These are phyloP conservation scores for Thelephora aurantiotincta DNA, from an alignment of 768 basidiomycete genomes.

Conservation along the genomic window DNA sequence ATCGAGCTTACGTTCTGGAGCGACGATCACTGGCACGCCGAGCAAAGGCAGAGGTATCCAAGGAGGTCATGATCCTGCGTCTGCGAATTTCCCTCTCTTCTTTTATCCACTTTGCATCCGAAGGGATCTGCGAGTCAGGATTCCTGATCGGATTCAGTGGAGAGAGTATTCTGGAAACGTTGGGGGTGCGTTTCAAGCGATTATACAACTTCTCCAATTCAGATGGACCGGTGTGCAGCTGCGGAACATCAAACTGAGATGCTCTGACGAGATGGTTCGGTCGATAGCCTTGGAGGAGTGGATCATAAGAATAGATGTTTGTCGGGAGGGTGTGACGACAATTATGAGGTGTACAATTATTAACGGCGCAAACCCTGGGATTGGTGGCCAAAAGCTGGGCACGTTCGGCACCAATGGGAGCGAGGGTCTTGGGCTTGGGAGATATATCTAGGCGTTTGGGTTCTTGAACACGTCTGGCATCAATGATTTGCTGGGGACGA, in stretches of 20 bases:
- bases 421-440: neutral
- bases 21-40: neutral
- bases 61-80: neutral
- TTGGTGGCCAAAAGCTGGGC: neutral
- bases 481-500: neutral
- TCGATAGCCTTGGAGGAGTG: too few species aligned
- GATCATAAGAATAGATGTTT: too few species aligned
- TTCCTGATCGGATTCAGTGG: neutral
- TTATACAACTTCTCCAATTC: neutral
- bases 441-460: neutral
- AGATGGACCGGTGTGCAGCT: neutral
- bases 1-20: neutral
- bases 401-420: neutral
- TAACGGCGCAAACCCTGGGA: too few species aligned
- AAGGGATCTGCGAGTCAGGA: neutral
- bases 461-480: neutral
- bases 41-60: neutral
- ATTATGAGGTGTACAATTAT: too few species aligned
- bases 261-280: too few species aligned
- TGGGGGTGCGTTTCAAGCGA: neutral
- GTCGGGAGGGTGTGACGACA: too few species aligned
- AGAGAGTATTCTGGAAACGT: neutral
- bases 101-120: neutral
- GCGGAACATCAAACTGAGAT: too few species aligned
- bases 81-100: neutral